phyloP scores from a whole-genome alignment of 495 filamentous ascomycete genomes.

The Aspergillus indologenus region DNA sequence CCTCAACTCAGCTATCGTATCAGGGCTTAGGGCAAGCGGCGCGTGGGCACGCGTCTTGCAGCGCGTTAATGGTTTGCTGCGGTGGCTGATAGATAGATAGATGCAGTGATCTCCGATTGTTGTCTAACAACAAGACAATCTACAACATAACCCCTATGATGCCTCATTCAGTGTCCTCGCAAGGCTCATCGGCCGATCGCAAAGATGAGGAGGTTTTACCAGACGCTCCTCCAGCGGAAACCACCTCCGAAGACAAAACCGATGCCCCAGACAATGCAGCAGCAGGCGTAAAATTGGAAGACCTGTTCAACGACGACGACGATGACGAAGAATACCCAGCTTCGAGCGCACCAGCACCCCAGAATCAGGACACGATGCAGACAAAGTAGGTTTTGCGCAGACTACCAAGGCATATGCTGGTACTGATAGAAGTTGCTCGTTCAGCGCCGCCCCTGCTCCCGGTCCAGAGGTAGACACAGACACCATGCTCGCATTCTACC shows the following conservation, averaged over 20 bases:
- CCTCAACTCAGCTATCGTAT: constrained; percentile 3
- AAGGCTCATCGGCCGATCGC: constrained; percentile 22
- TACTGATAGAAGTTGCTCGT: constrained; percentile 11
- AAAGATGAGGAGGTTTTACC: constrained; percentile 39
- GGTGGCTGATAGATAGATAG: background rate
- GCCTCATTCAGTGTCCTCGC: constrained; percentile 52
- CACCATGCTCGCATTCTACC: constrained; percentile 87
- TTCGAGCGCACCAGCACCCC: constrained; percentile 47
- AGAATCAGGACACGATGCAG: constrained; percentile 36
- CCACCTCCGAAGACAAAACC: constrained; percentile 18
- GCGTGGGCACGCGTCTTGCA: constrained; percentile 21
- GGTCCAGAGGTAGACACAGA: constrained; percentile 65
- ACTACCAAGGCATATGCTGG: background rate
- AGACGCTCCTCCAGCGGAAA: constrained; percentile 33
- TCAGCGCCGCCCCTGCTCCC: constrained; percentile 23
- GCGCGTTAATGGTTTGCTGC: constrained; percentile 27
- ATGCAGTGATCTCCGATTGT: background rate
- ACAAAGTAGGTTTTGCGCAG: constrained; percentile 33
- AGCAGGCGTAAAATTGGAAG: constrained; percentile 66
- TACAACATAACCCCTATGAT: constrained; percentile 29
- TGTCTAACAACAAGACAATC: background rate
- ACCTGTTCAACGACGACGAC: constrained; percentile 73
- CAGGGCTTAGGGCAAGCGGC: constrained; percentile 24
- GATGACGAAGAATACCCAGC: constrained; percentile 76
- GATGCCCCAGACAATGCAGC: constrained; percentile 28